phyloP scores from a whole-genome alignment of 73 alveolate genomes.

The Effrenium voratum region DNA sequence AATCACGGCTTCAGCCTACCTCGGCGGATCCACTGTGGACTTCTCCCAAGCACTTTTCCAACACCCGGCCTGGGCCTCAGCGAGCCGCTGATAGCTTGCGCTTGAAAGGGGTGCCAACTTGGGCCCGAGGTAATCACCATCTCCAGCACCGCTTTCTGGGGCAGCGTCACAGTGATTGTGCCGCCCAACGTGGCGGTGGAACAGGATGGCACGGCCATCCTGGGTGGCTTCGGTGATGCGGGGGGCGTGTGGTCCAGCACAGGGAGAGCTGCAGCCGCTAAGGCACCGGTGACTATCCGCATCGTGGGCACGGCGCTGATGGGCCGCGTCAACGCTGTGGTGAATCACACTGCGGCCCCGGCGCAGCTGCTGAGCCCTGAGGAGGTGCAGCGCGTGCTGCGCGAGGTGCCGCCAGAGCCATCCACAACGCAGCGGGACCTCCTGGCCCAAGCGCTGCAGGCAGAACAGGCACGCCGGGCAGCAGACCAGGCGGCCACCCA shows the following conservation, averaged over 20 bases:
- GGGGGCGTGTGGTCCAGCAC: conserved; percentile 14
- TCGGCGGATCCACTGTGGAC: conserved; percentile 83
- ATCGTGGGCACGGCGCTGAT: conserved; percentile 82
- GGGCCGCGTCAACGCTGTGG: conserved; percentile 67
- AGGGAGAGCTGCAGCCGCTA: background rate
- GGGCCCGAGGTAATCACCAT: conserved; percentile 53
- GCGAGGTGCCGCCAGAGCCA: conserved; percentile 62
- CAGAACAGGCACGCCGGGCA: conserved; percentile 15
- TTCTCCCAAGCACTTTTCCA: conserved; percentile 67
- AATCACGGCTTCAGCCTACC: conserved; percentile 57
- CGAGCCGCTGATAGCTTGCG: background rate
- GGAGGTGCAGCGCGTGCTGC: conserved; percentile 56
- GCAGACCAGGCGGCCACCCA: conserved; percentile 17
- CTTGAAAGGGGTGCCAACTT: background rate
- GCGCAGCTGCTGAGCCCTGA: conserved; percentile 44
- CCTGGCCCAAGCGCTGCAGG: conserved; percentile 60
- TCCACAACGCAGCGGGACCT: conserved; percentile 65
- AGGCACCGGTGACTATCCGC: conserved; percentile 45
- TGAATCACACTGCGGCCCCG: conserved; percentile 53
- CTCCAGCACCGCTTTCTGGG: conserved; percentile 72
- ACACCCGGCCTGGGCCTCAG: background rate
- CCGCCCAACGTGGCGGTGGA: conserved; percentile 82
- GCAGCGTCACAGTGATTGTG: conserved; percentile 60
- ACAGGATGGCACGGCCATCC: conserved; percentile 75
- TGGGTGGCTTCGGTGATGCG: conserved; percentile 71